These are phyloP conservation scores for Chamaecyparis obtusa DNA, from an alignment of 75 land plant species.

Conservation along the genomic window DNA sequence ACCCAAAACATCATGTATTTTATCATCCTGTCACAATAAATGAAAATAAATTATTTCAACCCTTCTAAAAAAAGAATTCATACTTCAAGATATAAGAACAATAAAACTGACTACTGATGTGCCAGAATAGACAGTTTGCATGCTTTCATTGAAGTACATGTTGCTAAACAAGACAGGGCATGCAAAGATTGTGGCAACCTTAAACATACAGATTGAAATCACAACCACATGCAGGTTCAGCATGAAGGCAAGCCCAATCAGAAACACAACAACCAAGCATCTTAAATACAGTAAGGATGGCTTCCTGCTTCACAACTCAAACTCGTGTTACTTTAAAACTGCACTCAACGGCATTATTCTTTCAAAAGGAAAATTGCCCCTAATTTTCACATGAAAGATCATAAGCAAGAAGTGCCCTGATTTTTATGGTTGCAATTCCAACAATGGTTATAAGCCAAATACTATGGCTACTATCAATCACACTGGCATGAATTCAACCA, in stretches of 20 bases:
- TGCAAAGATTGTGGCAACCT: neutral
- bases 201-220: neutral
- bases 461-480: neutral
- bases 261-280: neutral
- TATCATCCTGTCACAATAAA: conserved; percentile 51
- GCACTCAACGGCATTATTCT: neutral
- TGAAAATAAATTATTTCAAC: neutral
- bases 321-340: neutral
- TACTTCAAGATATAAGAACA: neutral
- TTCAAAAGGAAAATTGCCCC: neutral
- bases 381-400: neutral
- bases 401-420: neutral
- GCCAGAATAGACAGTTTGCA: neutral
- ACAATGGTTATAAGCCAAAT: neutral
- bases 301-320: neutral
- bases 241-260: neutral
- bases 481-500: neutral
- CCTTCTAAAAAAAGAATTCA: neutral
- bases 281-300: neutral
- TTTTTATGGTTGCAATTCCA: neutral
- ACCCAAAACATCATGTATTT: conserved; percentile 60
- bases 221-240: neutral
- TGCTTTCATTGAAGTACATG: neutral
- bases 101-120: neutral
- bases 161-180: neutral